Percentiles rank a stretch among this genome's conserved stretches.
phyloP scores from a whole-genome alignment of 2,329 filamentous ascomycete genomes.

The Curvularia lunata region DNA sequence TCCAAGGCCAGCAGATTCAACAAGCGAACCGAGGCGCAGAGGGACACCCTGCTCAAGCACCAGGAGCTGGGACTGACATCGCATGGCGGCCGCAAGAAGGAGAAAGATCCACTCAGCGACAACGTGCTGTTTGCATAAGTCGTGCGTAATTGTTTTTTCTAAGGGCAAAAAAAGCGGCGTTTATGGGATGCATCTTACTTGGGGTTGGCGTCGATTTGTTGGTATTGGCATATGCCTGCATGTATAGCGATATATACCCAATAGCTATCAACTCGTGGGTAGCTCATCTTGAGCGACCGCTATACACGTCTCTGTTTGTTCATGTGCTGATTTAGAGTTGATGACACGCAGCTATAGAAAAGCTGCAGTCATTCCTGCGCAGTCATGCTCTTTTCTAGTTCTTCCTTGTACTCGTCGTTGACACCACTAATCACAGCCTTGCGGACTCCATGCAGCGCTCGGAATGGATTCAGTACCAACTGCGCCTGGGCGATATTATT shows the following conservation, averaged over 20 bases:
- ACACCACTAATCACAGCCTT: constrained; percentile 50
- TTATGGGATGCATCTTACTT: constrained; percentile 17
- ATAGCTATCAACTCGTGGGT: constrained; percentile 27
- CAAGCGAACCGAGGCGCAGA: constrained; percentile 72
- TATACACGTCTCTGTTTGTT: neutral
- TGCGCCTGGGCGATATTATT: constrained; percentile 48
- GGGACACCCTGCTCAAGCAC: constrained; percentile 76
- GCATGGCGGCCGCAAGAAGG: constrained; percentile 66
- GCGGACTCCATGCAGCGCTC: constrained; percentile 45
- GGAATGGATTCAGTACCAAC: constrained; percentile 53
- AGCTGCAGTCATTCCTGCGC: constrained; percentile 18
- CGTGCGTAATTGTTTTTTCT: constrained; percentile 10
- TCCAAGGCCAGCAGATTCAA: constrained; percentile 81
- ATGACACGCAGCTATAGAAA: neutral
- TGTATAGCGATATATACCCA: constrained; percentile 35
- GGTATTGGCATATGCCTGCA: constrained; percentile 10
- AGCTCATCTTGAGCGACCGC: constrained; percentile 11
- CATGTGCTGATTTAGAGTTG: neutral
- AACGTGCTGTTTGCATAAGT: constrained; percentile 74
- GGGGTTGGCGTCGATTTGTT: constrained; percentile 14
- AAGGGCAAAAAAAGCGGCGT: constrained; percentile 26
- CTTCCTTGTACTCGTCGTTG: constrained; percentile 45
- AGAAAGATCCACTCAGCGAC: constrained; percentile 75
- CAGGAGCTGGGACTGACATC: constrained; percentile 76
- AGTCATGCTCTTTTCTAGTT: constrained; percentile 45